Evolutionary conservation across 495 filamentous ascomycete genomes (phyloP), one percentile per base, ranked within the genome.

Genomic region (Penicillium steckii): DNA sequence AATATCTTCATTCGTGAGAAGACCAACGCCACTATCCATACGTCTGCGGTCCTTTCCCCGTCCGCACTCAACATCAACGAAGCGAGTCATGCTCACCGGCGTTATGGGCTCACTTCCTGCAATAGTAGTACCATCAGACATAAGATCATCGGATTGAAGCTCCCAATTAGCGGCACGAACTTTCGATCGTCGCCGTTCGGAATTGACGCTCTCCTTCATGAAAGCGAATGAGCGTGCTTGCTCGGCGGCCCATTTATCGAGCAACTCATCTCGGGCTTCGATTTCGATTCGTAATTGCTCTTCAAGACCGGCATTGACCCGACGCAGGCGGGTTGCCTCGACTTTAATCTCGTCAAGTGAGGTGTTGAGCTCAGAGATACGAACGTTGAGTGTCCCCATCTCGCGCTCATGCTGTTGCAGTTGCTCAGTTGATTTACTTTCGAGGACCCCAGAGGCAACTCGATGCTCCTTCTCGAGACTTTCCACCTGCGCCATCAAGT

Each of bases 11-110:
- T 87, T 83, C 18, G 84, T 79, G 60, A 84, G 62, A 29, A 88
- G 77, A 10, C 76, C 85, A 62, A 88, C 60, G 3, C 81, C 85
- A 61, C 81, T 85, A 50, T 87, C 83, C 55, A 84, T 74, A 41
- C 75, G 74, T 42, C 78, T 50, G 17, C 69, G 67, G 15, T 68
- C 48, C 50, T 77, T 76, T 13, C 77, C 76, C 23, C 77, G 62
- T 6, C 74, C 71, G 35, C 72, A 56, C 51, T 79, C 75, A 7
- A 78, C 61, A 61, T 81, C 76, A 27, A 71, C 66, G 46, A 74
- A 78, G 7, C 75, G 61, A 6, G 64, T 67, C 55, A 65, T 68
- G 50, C 67, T 76, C 33, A 75, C 67, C 0, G 77, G 77, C 0
- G 77, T 80, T 18, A 80, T 67, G 8, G 78, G 74, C 45, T 72